A percentile compares a stretch with the other conserved stretches of the same genome.
Evolutionary conservation across 257 asterid genomes (phyloP).

Genomic region (Perilla frutescens): DNA sequence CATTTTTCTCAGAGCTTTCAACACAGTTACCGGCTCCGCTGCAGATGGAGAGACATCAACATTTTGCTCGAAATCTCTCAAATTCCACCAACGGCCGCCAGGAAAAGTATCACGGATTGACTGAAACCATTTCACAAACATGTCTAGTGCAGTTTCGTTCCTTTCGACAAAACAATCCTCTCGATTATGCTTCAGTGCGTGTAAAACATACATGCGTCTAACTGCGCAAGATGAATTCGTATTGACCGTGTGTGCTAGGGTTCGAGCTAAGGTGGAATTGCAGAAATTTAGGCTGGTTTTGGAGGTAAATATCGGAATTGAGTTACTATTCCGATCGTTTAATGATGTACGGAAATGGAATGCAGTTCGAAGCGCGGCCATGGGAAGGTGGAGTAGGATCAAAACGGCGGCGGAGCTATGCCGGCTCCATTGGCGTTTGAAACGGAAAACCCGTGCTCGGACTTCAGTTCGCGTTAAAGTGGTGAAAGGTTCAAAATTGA

Average conservation of each 20-base stretch:
- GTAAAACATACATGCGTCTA: slow-evolving; percentile 10
- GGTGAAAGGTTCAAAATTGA: no score
- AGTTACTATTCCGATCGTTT: slow-evolving; percentile 18
- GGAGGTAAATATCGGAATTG: slow-evolving; percentile 31
- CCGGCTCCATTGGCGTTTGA: slow-evolving; percentile 24
- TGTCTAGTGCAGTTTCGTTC: slow-evolving; percentile 19
- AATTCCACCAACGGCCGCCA: slow-evolving; percentile 57
- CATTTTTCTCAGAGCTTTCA: slow-evolving; percentile 48
- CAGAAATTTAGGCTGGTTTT: slow-evolving; percentile 20
- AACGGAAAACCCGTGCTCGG: not conserved
- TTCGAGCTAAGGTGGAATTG: slow-evolving; percentile 18
- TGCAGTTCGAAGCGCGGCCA: slow-evolving; percentile 35
- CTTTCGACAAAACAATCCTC: slow-evolving; percentile 23
- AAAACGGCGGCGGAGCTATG: not conserved
- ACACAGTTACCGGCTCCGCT: slow-evolving; percentile 42
- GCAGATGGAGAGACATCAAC: slow-evolving; percentile 24
- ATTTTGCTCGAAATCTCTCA: slow-evolving; percentile 36
- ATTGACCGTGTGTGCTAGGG: not conserved
- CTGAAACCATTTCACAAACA: slow-evolving; percentile 38
- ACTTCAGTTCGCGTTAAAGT: not conserved
- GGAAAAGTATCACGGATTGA: slow-evolving; percentile 35
- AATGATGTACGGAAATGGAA: slow-evolving; percentile 23
- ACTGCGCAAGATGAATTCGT: not conserved
- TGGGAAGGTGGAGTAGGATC: slow-evolving; percentile 8
- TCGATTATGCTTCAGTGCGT: slow-evolving; percentile 27